Conservation (phyloP, 1,284 basidiomycete genomes). For the Irpex lacteus region DNA sequence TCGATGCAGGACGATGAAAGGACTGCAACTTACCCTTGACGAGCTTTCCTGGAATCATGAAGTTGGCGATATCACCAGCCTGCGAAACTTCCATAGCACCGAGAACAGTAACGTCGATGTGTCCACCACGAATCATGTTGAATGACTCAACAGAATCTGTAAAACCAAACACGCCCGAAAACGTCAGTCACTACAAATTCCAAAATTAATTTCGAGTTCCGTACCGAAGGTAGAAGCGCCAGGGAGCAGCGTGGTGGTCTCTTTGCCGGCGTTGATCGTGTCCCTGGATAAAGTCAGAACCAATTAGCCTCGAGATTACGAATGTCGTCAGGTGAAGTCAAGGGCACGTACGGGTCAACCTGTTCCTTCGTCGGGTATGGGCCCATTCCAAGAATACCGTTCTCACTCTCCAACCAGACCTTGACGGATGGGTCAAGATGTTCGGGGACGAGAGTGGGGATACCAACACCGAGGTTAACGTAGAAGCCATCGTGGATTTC, state of each 20-base stretch:
- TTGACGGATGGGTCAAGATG: constrained; percentile 72
- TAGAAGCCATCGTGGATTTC: constrained; percentile 90
- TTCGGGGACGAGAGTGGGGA: constrained; percentile 84
- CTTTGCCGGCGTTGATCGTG: constrained; percentile 93
- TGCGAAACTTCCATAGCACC: constrained; percentile 91
- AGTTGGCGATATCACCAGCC: constrained; percentile 92
- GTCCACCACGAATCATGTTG: constrained; percentile 93
- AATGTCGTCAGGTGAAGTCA: not conserved
- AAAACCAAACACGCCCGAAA: constrained; percentile 1
- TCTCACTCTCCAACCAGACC: constrained; percentile 93
- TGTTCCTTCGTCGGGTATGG: constrained; percentile 86
- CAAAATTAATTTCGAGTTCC: constrained; percentile 5
- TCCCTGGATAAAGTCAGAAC: constrained; percentile 47
- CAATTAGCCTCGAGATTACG: not conserved
- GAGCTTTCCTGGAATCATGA: constrained; percentile 95
- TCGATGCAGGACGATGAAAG: too few relatives aligned
- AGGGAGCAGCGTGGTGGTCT: constrained; percentile 87
- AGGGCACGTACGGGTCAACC: constrained; percentile 75
- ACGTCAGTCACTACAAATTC: not conserved
- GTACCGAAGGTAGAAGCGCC: constrained; percentile 89
- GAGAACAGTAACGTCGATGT: constrained; percentile 89
- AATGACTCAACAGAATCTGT: constrained; percentile 86
- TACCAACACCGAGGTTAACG: constrained; percentile 69
- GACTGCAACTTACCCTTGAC: constrained; percentile 59
- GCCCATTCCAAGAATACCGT: constrained; percentile 93